Conservation (phyloP, 2,329 filamentous ascomycete species). For the Cryphonectria parasitica region DNA sequence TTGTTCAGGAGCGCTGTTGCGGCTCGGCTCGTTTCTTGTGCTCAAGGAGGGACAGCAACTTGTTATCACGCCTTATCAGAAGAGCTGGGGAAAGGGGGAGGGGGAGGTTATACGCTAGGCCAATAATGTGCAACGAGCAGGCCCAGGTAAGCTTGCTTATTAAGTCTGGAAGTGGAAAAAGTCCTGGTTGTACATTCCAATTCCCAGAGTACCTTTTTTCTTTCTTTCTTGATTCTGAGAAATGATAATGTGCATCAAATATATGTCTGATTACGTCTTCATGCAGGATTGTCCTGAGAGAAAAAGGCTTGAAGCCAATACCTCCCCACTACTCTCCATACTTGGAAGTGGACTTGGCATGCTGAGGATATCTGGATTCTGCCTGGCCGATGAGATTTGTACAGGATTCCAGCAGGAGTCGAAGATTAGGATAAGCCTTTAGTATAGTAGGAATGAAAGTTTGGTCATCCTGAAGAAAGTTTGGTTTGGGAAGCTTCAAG, state of each 20-base stretch:
- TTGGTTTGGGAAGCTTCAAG: not conserved
- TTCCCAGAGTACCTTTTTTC: not conserved
- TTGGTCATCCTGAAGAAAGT: not conserved
- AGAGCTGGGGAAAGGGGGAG: not conserved
- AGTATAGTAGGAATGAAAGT: not conserved
- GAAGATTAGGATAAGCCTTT: no score
- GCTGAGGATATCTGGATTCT: not conserved
- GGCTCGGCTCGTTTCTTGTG: not conserved
- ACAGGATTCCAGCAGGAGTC: not conserved
- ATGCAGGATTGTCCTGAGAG: not conserved
- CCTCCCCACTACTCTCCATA: not conserved
- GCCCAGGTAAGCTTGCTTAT: not conserved
- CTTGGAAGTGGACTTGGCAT: not conserved
- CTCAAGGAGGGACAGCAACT: conserved; percentile 9
- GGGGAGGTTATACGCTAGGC: not conserved
- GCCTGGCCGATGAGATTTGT: not conserved
- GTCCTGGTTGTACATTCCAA: not conserved
- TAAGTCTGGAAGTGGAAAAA: not conserved
- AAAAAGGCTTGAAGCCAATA: not conserved
- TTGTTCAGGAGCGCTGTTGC: not conserved
- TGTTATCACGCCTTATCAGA: conserved; percentile 6
- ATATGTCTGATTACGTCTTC: not conserved
- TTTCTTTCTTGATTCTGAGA: no score
- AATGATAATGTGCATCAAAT: not conserved
- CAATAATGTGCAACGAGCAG: not conserved